These are phyloP conservation scores for Auricularia auricula-judae DNA, from an alignment of 768 basidiomycete species.

Conservation along the genomic window DNA sequence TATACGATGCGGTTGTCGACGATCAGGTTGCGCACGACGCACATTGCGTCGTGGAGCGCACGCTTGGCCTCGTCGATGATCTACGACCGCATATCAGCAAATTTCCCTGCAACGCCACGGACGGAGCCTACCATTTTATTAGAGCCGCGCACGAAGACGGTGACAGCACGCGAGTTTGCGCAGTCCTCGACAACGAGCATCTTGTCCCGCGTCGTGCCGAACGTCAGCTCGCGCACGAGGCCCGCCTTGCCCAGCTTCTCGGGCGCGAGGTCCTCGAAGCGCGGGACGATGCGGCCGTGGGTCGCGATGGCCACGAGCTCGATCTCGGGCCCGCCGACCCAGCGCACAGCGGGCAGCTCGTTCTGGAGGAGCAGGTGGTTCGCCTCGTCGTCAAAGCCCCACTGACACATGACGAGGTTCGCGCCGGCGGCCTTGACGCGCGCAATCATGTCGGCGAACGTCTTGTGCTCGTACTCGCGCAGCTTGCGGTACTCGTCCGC, in stretches of 20 bases:
- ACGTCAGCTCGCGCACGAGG: constrained; percentile 84
- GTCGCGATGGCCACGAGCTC: constrained; percentile 99
- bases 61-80: constrained; percentile 99
- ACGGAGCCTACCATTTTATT: constrained; percentile 81
- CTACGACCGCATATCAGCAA: constrained; percentile 27
- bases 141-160: constrained; percentile 92
- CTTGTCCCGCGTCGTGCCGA: constrained; percentile 97
- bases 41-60: constrained; percentile 94
- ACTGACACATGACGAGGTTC: constrained; percentile 98
- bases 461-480: constrained; percentile 89
- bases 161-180: constrained; percentile 91
- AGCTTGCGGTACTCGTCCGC: constrained; percentile 97
- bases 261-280: constrained; percentile 89
- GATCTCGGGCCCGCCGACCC: constrained; percentile 99
- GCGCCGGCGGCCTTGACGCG: constrained; percentile 93
- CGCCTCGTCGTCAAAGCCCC: constrained; percentile 99
- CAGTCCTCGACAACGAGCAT: constrained; percentile 99
- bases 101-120: constrained; percentile 3
- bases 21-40: constrained; percentile 91
- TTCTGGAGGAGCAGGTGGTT: constrained; percentile 98
- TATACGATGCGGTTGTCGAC: constrained; percentile 96
- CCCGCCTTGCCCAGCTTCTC: constrained; percentile 92
- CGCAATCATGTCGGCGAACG: constrained; percentile 95
- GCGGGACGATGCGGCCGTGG: constrained; percentile 93
- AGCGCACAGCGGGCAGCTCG: constrained; percentile 90